Evolutionary conservation across 2,329 filamentous ascomycete species (phyloP), one percentile per base, ranked within the genome.

Genomic region (Dactylellina haptotyla): DNA sequence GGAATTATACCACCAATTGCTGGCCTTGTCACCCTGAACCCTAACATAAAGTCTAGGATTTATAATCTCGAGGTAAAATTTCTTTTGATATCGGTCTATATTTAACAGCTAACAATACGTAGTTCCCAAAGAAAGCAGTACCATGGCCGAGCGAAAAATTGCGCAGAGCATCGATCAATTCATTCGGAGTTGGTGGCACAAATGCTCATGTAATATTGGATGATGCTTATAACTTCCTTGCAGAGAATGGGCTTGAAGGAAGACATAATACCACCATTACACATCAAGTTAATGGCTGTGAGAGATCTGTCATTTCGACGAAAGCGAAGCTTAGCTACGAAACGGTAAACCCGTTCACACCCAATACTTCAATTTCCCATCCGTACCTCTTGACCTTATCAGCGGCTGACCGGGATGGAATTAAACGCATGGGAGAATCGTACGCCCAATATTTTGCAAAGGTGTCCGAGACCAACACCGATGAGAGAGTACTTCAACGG

Each of bases 1-100:
- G 84, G 83, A 14, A 79, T 81, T 50, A 86, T 87, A 8, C 78
- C 76, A 1, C 75, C 76, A 3, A 77, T 77, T 51, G 76, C 77
- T 9, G 65, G 39, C 18, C 54, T 64, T 12, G 18, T 39, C 16
- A 8, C 28, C 2, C 59, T 72, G n/a, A 72, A 72, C 23, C 51
- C 48, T 0, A 26, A 8, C 0, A 72, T 65, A 25, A 51, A 72
- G 6, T 2, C 56, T 25, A n/a, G 8, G 0, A 46, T 76, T 61
- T n/a, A 76, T 76, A 4, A 73, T 12, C 39, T 48, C 6, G 70
- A 50, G 28, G 46, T 65, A 54, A 25, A 45, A 23, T 39, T 14
- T 9, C 3, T 28, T 28, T 43, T 23, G 8, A 28, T 16, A 9
- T 20, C 23, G 20, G 9, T 4, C n/a, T n/a, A n/a, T n/a, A n/a